Percentiles rank a stretch among this genome's conserved stretches.
Conservation (phyloP, 495 filamentous ascomycete species). For the Evansstolkia leycettana region DNA sequence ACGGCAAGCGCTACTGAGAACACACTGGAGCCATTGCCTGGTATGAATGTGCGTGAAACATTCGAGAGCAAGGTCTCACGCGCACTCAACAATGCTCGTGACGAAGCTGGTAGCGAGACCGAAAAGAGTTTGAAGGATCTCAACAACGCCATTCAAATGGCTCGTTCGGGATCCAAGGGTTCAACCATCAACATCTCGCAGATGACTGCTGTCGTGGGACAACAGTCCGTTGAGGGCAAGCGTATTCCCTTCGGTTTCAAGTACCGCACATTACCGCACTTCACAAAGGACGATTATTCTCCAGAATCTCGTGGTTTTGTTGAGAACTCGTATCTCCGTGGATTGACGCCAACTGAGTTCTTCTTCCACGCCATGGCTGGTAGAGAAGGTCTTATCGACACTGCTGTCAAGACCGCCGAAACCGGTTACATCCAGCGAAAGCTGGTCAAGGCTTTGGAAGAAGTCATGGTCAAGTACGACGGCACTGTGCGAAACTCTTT, state of each 20-base stretch:
- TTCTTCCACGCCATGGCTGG: slow-evolving; percentile 99
- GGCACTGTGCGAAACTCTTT: slow-evolving; percentile 94
- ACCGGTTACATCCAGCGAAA: slow-evolving; percentile 98
- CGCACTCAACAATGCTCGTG: slow-evolving; percentile 88
- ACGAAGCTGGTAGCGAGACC: slow-evolving; percentile 84
- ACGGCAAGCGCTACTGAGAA: slow-evolving; percentile 72
- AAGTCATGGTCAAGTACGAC: slow-evolving; percentile 95
- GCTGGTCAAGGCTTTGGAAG: slow-evolving; percentile 94
- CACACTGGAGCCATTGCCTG: slow-evolving; percentile 73
- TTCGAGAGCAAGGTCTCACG: slow-evolving; percentile 94
- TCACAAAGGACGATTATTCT: slow-evolving; percentile 98
- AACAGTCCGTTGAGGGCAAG: slow-evolving; percentile 96
- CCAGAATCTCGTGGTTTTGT: slow-evolving; percentile 96
- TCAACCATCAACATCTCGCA: slow-evolving; percentile 98
- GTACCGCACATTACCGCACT: slow-evolving; percentile 92
- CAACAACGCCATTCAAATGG: slow-evolving; percentile 96
- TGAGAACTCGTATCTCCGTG: slow-evolving; percentile 96
- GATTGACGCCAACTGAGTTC: slow-evolving; percentile 89
- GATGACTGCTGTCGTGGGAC: slow-evolving; percentile 94
- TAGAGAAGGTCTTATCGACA: slow-evolving; percentile 99
- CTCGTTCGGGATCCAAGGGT: slow-evolving; percentile 90
- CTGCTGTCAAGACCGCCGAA: slow-evolving; percentile 97
- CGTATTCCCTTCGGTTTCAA: slow-evolving; percentile 99
- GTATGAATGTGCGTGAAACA: slow-evolving; percentile 96
- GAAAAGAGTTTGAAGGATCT: slow-evolving; percentile 84